A percentile compares a stretch with the other conserved stretches of the same genome.
Conservation (phyloP, 106 monocot species). For the Acorus gramineus region DNA sequence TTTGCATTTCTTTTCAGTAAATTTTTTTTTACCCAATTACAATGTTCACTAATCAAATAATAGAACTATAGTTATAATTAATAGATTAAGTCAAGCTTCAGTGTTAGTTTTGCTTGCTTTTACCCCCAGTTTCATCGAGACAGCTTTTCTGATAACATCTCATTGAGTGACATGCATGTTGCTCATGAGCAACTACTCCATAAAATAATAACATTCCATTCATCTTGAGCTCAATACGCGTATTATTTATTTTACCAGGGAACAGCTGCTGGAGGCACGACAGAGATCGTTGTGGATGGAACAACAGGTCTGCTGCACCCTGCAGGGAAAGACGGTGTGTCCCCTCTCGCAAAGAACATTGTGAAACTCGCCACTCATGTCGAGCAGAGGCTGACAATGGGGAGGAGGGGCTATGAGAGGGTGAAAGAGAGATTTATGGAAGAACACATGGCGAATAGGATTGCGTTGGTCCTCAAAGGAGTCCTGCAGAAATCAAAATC, state of each 20-base stretch:
- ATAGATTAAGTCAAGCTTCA: no score
- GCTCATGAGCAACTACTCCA: no score
- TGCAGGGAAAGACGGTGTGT: conserved; percentile 72
- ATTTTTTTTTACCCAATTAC: no score
- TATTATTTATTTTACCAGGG: conserved; percentile 29
- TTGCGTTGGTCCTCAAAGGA: conserved; percentile 61
- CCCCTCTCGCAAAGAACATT: conserved; percentile 66
- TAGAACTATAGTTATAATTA: no score
- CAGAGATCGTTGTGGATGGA: conserved; percentile 77
- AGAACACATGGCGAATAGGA: conserved; percentile 76
- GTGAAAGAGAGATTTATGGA: conserved; percentile 88
- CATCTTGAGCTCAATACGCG: not conserved
- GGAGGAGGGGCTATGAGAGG: conserved; percentile 69
- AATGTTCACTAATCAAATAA: no score
- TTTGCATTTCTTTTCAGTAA: no score
- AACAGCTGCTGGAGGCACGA: conserved; percentile 90
- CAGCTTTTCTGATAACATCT: no score
- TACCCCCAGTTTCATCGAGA: no score
- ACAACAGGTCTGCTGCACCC: conserved; percentile 85
- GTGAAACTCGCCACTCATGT: conserved; percentile 62
- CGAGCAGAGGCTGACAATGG: conserved; percentile 55
- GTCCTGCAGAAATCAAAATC: conserved; percentile 33
- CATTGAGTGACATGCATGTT: no score
- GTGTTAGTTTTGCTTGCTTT: no score
- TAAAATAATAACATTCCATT: no score